Evolutionary conservation across 2,329 filamentous ascomycete species (phyloP), one percentile per base, ranked within the genome.

Genomic region (Clarireedia hainanense): DNA sequence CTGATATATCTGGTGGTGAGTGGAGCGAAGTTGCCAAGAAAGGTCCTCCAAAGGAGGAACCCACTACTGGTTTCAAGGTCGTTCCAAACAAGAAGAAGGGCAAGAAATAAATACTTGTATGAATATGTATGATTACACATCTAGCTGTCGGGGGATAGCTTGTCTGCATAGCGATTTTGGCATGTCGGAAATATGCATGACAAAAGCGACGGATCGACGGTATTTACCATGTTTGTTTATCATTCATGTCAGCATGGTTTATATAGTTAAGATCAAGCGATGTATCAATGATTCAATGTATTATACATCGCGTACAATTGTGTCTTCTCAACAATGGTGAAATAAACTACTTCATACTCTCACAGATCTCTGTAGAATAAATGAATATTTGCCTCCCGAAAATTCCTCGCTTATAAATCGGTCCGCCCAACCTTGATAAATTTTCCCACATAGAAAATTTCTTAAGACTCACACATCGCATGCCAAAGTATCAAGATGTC

Each of bases 21-120:
- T 99, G 94, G 94, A 96, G 80, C 64, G 94, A 97, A 74, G 94
- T 99, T 52, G 94, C 94, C 1, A 97, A 97, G 84, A 96, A 96
- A 78, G 87, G 88, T 49, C 73, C 75, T 54, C 74, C 75, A 55
- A 73, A 70, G 59, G 73, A 74, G 66, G 72, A 64, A 66, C 61
- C 64, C 50, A 60, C 72, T 49, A 69, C 72, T 45, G 80, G 77
- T 24, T 97, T 96, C 76, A 94, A 94, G 77, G 89, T 97, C 52
- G 92, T 97, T 10, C 83, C 89, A 14, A 81, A 85, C 60, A 91
- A 94, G 72, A 97, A 96, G 84, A 96, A 96, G 81, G 85, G 86
- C 69, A 86, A 87, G 77, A 90, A 86, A 77, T 85, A 58, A 65
- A 61, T 36, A 42, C 54, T 24, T 63, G 59, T 61, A 64, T 61